These are phyloP conservation scores for Debaryomyces tyrocola DNA, from an alignment of 805 yeast species.

Conservation along the genomic window DNA sequence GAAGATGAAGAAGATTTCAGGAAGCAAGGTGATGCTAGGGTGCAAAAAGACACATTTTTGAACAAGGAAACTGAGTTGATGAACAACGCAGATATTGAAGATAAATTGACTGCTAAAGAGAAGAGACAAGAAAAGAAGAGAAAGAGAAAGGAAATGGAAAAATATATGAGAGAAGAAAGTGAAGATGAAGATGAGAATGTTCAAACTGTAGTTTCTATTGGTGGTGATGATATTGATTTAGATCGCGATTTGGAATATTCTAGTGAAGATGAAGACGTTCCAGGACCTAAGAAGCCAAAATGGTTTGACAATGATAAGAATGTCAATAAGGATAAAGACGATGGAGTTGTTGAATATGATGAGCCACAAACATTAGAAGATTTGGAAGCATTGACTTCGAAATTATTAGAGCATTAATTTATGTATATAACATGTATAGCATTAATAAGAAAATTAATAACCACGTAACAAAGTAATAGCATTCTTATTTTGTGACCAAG, in stretches of 20 bases:
- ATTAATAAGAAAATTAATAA: not conserved
- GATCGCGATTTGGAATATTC: slow-evolving; percentile 46
- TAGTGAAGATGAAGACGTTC: slow-evolving; percentile 31
- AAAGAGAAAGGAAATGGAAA: slow-evolving; percentile 77
- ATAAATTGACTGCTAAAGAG: slow-evolving; percentile 72
- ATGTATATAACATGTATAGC: slow-evolving; percentile 1
- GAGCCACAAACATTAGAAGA: slow-evolving; percentile 92
- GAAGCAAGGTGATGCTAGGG: slow-evolving; percentile 66
- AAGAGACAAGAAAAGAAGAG: slow-evolving; percentile 88
- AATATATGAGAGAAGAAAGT: slow-evolving; percentile 46
- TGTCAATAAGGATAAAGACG: slow-evolving; percentile 19
- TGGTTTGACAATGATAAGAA: slow-evolving; percentile 47
- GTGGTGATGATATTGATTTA: slow-evolving; percentile 33
- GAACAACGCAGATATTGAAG: slow-evolving; percentile 71
- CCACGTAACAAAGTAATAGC: not conserved
- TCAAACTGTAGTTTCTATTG: slow-evolving; percentile 11
- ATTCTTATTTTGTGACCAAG: too few relatives aligned
- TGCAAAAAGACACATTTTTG: slow-evolving; percentile 69
- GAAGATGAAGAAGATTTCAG: slow-evolving; percentile 87
- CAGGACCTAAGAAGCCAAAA: slow-evolving; percentile 43
- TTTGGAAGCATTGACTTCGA: slow-evolving; percentile 79
- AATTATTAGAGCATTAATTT: slow-evolving; percentile 32
- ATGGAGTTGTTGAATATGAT: slow-evolving; percentile 66
- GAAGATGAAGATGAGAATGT: slow-evolving; percentile 26
- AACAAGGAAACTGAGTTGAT: slow-evolving; percentile 64